Evolutionary conservation across 2,329 filamentous ascomycete genomes (phyloP).

Genomic region (Metarhizium rileyi): DNA sequence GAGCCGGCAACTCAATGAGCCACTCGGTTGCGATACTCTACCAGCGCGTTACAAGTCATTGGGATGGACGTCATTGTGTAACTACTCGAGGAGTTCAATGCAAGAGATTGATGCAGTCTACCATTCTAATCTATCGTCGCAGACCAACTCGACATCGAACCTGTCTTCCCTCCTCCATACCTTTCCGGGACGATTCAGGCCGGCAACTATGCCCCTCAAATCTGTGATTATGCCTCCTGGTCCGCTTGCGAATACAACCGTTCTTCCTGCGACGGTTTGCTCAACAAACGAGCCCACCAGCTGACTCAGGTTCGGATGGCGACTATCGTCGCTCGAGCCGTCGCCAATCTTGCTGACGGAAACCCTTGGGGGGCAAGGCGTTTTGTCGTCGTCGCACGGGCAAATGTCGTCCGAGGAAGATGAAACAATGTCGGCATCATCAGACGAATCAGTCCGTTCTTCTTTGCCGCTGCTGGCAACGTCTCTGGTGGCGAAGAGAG

Average conservation of each 20-base stretch:
- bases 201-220: conserved; percentile 42
- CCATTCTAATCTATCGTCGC: conserved; percentile 51
- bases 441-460: conserved; percentile 1
- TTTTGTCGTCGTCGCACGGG: conserved; percentile 15
- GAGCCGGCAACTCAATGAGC: no score
- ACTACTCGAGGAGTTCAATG: no score
- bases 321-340: conserved; percentile 19
- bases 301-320: conserved; percentile 35
- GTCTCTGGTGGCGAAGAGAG: conserved; percentile 51
- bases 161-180: conserved; percentile 50
- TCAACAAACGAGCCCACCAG: conserved; percentile 40
- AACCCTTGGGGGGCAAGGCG: conserved; percentile 9
- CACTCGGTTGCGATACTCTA: no score
- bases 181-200: conserved; percentile 38
- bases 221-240: conserved; percentile 51
- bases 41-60: no score
- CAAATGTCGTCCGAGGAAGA: conserved; percentile 17
- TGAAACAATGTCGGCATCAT: conserved; percentile 14
- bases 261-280: conserved; percentile 36
- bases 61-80: no score
- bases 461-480: conserved; percentile 11
- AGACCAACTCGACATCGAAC: conserved; percentile 45
- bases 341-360: conserved; percentile 20
- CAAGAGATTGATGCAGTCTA: conserved; percentile 12
- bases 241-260: conserved; percentile 50